Percentiles rank a stretch among this genome's conserved stretches.
These are phyloP conservation scores for Blastobotrys peoriensis DNA, from an alignment of 805 yeast genomes.

Conservation along the genomic window DNA sequence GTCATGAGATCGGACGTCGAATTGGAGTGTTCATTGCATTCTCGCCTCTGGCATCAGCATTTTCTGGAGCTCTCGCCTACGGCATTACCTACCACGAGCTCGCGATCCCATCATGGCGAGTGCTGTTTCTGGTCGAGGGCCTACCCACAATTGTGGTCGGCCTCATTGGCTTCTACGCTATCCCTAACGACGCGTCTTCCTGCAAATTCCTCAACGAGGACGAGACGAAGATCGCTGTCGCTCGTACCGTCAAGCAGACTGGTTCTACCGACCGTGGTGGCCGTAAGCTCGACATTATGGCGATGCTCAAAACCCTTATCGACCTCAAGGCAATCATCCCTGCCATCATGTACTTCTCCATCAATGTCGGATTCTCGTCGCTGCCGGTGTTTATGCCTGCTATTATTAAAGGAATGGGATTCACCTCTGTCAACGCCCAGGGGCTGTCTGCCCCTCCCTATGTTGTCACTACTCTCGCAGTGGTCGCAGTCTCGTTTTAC, in stretches of 20 bases:
- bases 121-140: constrained; percentile 44
- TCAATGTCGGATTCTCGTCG: constrained; percentile 27
- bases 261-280: constrained; percentile 11
- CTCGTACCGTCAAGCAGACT: constrained; percentile 13
- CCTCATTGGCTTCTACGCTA: constrained; percentile 24
- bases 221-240: constrained; percentile 26
- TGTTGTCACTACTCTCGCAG: constrained; percentile 30
- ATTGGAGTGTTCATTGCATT: constrained; percentile 25
- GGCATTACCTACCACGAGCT: constrained; percentile 23
- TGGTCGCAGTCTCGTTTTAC: constrained; percentile 25
- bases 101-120: constrained; percentile 35
- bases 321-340: constrained; percentile 17
- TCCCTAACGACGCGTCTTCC: constrained; percentile 36
- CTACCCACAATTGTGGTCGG: constrained; percentile 39
- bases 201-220: constrained; percentile 42
- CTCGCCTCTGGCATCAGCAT: constrained; percentile 46
- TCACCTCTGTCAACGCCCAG: constrained; percentile 36
- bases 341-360: constrained; percentile 22
- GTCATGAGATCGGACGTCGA: constrained; percentile 27
- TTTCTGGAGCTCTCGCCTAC: constrained; percentile 49
- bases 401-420: constrained; percentile 40
- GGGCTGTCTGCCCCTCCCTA: constrained; percentile 45
- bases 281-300: constrained; percentile 8
- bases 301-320: constrained; percentile 7
- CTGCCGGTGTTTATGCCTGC: constrained; percentile 45